A percentile compares a stretch with the other conserved stretches of the same genome.
These are phyloP conservation scores for Suillus subaureus DNA, from an alignment of 768 basidiomycete genomes.

Conservation along the genomic window DNA sequence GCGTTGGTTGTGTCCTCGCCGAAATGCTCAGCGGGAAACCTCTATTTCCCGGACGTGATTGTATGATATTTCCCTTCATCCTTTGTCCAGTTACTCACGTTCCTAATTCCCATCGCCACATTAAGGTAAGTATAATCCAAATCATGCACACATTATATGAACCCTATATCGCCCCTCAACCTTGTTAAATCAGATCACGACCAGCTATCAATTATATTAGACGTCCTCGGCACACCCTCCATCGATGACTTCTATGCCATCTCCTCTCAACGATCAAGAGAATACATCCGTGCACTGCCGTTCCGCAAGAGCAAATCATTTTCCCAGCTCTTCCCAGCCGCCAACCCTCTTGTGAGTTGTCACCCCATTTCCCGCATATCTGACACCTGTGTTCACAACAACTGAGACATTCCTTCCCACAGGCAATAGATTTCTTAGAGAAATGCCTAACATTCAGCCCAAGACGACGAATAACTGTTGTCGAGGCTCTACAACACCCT, in stretches of 20 bases:
- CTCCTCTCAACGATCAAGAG: constrained; percentile 74
- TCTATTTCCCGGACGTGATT: constrained; percentile 93
- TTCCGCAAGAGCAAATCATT: constrained; percentile 83
- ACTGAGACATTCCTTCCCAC: background rate
- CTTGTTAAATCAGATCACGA: constrained; percentile 71
- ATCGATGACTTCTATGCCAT: constrained; percentile 97
- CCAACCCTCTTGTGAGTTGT: constrained; percentile 61
- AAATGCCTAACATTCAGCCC: constrained; percentile 86
- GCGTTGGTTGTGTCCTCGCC: constrained; percentile 83
- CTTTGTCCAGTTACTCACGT: constrained; percentile 10
- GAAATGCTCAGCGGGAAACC: constrained; percentile 94
- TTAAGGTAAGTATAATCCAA: constrained; percentile 12
- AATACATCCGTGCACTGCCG: constrained; percentile 87
- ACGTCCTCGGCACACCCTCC: constrained; percentile 88
- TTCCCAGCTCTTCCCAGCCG: constrained; percentile 67
- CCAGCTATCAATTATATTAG: constrained; percentile 90
- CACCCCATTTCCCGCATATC: background rate
- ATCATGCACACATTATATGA: constrained; percentile 2
- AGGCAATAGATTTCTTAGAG: constrained; percentile 79
- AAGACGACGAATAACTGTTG: constrained; percentile 83
- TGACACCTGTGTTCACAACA: background rate
- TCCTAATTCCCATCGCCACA: background rate
- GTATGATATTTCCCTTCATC: constrained; percentile 38
- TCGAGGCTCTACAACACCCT: constrained; percentile 85
- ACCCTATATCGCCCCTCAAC: background rate